Base-by-base conservation (phyloP, 805 yeast genomes). In the Wickerhamomyces rabaulensis region DNA sequence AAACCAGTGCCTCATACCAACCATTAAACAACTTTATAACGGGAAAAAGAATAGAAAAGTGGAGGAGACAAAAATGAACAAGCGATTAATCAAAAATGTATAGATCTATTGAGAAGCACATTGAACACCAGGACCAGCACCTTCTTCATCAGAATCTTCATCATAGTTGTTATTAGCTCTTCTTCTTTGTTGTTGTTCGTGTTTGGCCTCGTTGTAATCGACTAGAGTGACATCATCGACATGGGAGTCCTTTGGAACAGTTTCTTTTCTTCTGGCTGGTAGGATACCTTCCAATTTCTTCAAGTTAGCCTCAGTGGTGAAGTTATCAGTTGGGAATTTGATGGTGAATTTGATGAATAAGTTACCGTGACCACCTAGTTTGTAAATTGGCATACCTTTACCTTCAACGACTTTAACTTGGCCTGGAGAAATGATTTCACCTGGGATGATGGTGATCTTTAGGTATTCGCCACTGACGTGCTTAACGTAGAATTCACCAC, bases 361-460 rank as follows among this genome's bases (percentile, higher is more conserved):
- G 71, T 89, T 81, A 69, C 99, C 99, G 61, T 67, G 75, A 53
- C 90, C 88, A 66, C 96, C 96, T 65, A 79, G 84, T 70, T 94
- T 82, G 70, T 76, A 84, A 55, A 92, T 73, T 56, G 99, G 99
- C 99, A 94, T 94, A 82, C 99, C 99, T 70, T 92, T 91, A 60
- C 83, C 88, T 57, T 85, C 89, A 53, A 94, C 72, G 46, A 89
- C 89, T 71, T 89, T 91, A 59, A 82, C 73, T 38, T 74, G 65
- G 53, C 87, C 95, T 43, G 98, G 97, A 27, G 90, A 61, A 53
- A 94, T 85, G 51, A 92, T 90, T 71, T 92, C 97, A 66, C 98
- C 98, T 46, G 97, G 94, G 43, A 85, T 71, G 52, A 91, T 80
- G 35, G 78, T 74, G 49, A 90, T 79, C 75, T 90, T 88, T 62